Conservation (phyloP, 1,139 yeast genomes). For the Blastobotrys raffinosifermentans region DNA sequence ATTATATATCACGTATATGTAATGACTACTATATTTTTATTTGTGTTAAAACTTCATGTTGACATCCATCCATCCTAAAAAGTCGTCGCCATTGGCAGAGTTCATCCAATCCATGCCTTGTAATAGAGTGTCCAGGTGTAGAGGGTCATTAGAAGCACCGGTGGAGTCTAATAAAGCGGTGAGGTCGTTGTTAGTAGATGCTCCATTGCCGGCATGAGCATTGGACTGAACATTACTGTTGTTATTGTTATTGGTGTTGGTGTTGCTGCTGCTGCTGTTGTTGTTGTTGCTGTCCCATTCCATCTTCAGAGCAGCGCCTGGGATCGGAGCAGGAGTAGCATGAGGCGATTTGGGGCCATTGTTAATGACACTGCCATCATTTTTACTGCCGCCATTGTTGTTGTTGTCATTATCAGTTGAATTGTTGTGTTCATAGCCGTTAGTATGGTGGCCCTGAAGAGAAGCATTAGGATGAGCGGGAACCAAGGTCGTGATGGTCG, state of each 20-base stretch:
- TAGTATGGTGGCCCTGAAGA: background rate
- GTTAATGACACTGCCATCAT: background rate
- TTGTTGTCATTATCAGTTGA: background rate
- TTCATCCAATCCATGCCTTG: constrained; percentile 86
- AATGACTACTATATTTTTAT: background rate
- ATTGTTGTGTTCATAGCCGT: constrained; percentile 10
- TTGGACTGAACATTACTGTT: background rate
- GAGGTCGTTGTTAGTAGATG: constrained; percentile 4
- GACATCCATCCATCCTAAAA: constrained; percentile 92
- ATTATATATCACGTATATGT: constrained; percentile 1
- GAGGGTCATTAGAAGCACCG: constrained; percentile 28
- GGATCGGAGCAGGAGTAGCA: constrained; percentile 2
- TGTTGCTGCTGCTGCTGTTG: constrained; percentile 7
- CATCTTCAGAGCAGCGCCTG: constrained; percentile 1
- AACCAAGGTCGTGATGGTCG: constrained; percentile 80
- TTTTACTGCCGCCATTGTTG: background rate
- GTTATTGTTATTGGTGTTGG: constrained; percentile 4
- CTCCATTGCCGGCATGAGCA: background rate
- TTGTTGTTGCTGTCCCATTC: constrained; percentile 2
- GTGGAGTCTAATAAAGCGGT: constrained; percentile 26
- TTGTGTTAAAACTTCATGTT: constrained; percentile 27
- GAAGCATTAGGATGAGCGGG: constrained; percentile 47
- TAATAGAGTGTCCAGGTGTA: constrained; percentile 42
- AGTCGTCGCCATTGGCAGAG: constrained; percentile 64
- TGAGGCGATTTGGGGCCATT: background rate